Percentiles rank a stretch among this genome's conserved stretches.
Conservation (phyloP, 1,284 basidiomycete genomes). For the Ceraceosorus bombacis region DNA sequence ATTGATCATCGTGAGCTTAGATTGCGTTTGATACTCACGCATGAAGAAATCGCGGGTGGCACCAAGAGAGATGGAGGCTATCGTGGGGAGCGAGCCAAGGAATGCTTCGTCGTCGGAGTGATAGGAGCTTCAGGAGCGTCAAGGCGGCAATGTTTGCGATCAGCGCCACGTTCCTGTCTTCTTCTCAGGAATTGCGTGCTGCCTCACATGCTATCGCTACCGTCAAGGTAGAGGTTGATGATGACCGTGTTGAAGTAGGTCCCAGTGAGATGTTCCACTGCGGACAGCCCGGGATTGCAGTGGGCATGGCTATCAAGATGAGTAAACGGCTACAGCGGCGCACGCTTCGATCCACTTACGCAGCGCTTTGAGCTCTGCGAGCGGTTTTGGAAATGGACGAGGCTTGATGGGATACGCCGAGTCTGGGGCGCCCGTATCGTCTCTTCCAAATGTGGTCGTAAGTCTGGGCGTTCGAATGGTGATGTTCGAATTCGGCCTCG, state of each 20-base stretch:
- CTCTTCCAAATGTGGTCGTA: constrained; percentile 20
- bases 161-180: not conserved
- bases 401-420: constrained; percentile 8
- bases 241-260: constrained; percentile 42
- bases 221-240: constrained; percentile 49
- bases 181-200: not conserved
- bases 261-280: constrained; percentile 43
- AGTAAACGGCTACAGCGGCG: no score
- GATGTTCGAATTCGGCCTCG: constrained; percentile 5
- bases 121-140: constrained; percentile 43
- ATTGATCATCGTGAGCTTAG: no score
- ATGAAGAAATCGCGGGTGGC: constrained; percentile 47
- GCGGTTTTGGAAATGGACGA: constrained; percentile 10
- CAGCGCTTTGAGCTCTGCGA: constrained; percentile 3
- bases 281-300: no score
- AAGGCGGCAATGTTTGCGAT: not conserved
- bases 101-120: constrained; percentile 50
- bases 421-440: constrained; percentile 13
- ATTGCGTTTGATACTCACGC: constrained; percentile 12
- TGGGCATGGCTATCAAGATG: no score
- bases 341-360: no score
- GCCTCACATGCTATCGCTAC: constrained; percentile 32
- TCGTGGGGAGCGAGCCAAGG: constrained; percentile 48
- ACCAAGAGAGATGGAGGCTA: constrained; percentile 49
- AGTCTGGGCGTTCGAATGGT: constrained; percentile 17